phyloP scores from a whole-genome alignment of 129 eudicot species.

The Lonicera japonica region DNA sequence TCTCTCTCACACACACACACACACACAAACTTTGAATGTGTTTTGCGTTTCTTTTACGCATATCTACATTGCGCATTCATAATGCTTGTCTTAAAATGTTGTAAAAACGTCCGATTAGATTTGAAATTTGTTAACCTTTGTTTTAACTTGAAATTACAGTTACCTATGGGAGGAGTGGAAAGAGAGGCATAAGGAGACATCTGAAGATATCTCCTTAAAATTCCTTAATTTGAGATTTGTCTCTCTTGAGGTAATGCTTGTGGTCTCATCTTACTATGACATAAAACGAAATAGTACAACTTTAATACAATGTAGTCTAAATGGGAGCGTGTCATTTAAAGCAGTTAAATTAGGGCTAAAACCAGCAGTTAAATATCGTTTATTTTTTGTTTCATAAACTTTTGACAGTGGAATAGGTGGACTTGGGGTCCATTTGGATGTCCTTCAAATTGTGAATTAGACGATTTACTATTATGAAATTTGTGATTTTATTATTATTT shows the following conservation, averaged over 20 bases:
- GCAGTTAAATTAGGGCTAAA: background rate
- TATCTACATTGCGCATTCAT: no score
- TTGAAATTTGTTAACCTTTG: background rate
- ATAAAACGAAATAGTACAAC: background rate
- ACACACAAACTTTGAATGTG: no score
- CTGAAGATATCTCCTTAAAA: conserved; percentile 50
- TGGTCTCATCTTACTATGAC: conserved; percentile 5
- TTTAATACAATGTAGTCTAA: background rate
- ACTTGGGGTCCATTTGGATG: no score
- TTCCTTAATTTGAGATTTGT: conserved; percentile 65
- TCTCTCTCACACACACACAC: no score
- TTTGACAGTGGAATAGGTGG: background rate
- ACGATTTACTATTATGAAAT: no score
- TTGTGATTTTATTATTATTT: no score
- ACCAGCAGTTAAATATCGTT: background rate
- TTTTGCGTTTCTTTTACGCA: no score
- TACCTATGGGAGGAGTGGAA: conserved; percentile 93
- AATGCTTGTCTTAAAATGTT: no score
- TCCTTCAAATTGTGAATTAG: no score
- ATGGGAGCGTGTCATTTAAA: no score
- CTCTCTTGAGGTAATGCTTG: conserved; percentile 69
- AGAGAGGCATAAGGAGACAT: conserved; percentile 57
- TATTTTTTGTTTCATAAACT: background rate
- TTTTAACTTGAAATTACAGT: conserved; percentile 30
- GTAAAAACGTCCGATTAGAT: background rate